Evolutionary conservation across 345 rosid genomes (phyloP).

Genomic region (Linum trigynum): DNA sequence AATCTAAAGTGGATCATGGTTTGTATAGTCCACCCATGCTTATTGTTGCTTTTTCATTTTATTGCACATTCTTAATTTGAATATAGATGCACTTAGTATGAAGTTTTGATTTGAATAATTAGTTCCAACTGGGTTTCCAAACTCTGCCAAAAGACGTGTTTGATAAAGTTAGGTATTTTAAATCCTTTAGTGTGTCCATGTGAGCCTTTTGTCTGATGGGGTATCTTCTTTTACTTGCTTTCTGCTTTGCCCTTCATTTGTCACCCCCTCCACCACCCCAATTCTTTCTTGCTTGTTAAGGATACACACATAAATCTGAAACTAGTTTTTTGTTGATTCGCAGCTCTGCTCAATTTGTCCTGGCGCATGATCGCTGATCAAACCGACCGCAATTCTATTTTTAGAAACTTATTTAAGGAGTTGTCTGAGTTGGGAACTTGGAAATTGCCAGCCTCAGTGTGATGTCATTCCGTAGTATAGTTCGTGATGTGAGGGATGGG

Average conservation of each 20-base stretch:
- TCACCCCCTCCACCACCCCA: not conserved
- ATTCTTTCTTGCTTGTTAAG: not conserved
- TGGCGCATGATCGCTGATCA: not conserved
- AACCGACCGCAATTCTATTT: not conserved
- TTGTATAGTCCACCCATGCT: not conserved
- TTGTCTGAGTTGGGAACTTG: not conserved
- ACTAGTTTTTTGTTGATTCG: not conserved
- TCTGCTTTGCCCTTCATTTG: not conserved
- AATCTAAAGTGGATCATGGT: not conserved
- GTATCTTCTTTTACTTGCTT: not conserved
- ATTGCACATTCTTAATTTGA: not conserved
- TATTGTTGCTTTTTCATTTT: not conserved
- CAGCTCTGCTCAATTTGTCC: not conserved
- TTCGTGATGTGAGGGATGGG: slow-evolving; percentile 61
- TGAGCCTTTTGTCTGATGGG: not conserved
- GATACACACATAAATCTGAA: not conserved
- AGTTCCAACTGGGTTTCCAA: not conserved
- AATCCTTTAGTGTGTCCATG: not conserved
- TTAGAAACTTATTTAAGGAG: too few relatives aligned
- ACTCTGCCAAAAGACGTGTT: not conserved
- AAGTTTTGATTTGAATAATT: too few relatives aligned
- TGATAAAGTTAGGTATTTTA: not conserved
- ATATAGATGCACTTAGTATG: not conserved
- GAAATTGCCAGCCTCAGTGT: slow-evolving; percentile 8
- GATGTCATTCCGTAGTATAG: slow-evolving; percentile 61